phyloP scores from a whole-genome alignment of 2,329 filamentous ascomycete species.

The Mycosphaerella arachidis region DNA sequence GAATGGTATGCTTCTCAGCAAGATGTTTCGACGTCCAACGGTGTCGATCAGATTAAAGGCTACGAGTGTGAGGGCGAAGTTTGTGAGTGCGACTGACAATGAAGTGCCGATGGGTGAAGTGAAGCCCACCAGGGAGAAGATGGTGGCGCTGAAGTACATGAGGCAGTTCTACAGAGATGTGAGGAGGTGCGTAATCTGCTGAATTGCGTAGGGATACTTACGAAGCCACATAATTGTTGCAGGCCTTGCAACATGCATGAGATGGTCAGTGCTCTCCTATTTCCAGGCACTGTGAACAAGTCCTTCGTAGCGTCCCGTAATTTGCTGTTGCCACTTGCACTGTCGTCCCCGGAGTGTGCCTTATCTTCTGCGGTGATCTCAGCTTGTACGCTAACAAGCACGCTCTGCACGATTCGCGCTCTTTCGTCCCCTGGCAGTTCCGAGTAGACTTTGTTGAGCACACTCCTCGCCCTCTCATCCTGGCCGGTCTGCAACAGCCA shows the following conservation, averaged over 20 bases:
- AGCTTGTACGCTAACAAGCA: conserved; percentile 65
- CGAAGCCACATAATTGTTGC: conserved; percentile 57
- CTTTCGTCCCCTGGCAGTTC: conserved; percentile 23
- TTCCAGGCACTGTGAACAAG: conserved; percentile 42
- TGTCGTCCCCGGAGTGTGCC: conserved; percentile 6
- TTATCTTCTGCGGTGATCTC: conserved; percentile 52
- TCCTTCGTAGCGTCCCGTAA: conserved; percentile 31
- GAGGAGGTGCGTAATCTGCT: not conserved
- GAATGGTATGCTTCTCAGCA: conserved; percentile 77
- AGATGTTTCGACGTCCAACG: conserved; percentile 51
- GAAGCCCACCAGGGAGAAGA: conserved; percentile 46
- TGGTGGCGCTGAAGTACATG: conserved; percentile 48
- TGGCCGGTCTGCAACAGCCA: conserved; percentile 73
- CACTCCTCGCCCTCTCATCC: conserved; percentile 56
- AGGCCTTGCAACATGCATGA: conserved; percentile 81
- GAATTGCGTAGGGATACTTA: conserved; percentile 1
- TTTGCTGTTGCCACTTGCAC: not conserved
- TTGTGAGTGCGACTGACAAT: conserved; percentile 42
- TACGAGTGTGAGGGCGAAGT: conserved; percentile 45
- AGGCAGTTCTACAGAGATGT: conserved; percentile 37
- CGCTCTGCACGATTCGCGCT: conserved; percentile 50
- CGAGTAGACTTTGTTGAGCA: conserved; percentile 47
- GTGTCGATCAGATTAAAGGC: conserved; percentile 44
- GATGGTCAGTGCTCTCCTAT: conserved; percentile 72
- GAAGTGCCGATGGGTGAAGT: conserved; percentile 42